These are phyloP conservation scores for Tetratostichococcus sp. DNA, from an alignment of 139 green algal genomes.

Conservation along the genomic window DNA sequence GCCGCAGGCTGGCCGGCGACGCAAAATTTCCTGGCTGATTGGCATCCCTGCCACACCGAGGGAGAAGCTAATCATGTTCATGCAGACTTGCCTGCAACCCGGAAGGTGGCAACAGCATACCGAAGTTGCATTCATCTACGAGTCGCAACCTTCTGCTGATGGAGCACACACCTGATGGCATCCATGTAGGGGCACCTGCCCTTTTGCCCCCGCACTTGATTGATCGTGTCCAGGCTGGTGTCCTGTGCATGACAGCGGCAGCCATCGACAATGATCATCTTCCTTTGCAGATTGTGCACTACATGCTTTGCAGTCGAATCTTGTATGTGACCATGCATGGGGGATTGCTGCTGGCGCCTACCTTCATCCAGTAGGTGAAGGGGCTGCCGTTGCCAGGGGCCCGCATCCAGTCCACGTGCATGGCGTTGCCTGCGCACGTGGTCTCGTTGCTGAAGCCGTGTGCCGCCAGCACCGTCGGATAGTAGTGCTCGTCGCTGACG, in stretches of 20 bases:
- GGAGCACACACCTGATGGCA: background rate
- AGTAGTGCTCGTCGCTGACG: slow-evolving; percentile 37
- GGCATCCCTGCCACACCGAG: background rate
- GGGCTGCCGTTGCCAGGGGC: background rate
- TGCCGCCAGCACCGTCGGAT: slow-evolving; percentile 31
- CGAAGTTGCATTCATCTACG: too few relatives aligned
- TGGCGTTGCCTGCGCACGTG: slow-evolving; percentile 4
- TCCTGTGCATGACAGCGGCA: background rate
- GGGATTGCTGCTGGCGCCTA: background rate
- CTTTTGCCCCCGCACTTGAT: background rate
- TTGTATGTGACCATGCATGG: too few relatives aligned
- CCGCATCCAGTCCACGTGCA: background rate
- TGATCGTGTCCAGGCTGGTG: background rate
- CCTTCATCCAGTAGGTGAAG: slow-evolving; percentile 2
- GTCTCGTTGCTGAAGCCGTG: background rate
- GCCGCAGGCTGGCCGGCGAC: background rate
- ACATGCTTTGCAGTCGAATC: too few relatives aligned
- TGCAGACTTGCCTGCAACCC: too few relatives aligned
- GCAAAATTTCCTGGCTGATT: background rate
- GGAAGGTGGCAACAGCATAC: too few relatives aligned
- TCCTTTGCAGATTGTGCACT: too few relatives aligned
- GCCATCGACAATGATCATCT: too few relatives aligned
- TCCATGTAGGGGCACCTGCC: background rate
- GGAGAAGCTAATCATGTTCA: too few relatives aligned
- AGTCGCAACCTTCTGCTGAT: background rate